A percentile compares a stretch with the other conserved stretches of the same genome.
phyloP scores from a whole-genome alignment of 202 grass and related monocot genomes.

The Musa balbisiana region DNA sequence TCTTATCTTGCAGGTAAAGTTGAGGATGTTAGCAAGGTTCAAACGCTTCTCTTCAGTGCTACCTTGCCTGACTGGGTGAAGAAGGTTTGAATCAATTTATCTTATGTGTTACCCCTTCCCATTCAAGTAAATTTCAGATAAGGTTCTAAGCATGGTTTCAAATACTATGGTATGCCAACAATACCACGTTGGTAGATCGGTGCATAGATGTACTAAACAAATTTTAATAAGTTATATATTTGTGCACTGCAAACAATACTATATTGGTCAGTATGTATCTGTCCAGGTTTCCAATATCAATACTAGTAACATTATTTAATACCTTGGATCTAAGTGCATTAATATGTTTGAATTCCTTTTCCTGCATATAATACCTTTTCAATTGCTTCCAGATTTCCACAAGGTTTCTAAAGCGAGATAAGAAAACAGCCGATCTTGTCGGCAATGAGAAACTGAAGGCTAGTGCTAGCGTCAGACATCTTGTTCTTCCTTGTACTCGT shows the following conservation, averaged over 20 bases:
- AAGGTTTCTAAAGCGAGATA: constrained; percentile 74
- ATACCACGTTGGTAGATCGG: too few species aligned
- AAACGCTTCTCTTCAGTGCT: constrained; percentile 11
- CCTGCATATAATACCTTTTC: background rate
- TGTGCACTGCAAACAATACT: too few species aligned
- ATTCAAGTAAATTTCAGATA: background rate
- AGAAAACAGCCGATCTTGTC: constrained; percentile 86
- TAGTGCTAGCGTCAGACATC: constrained; percentile 78
- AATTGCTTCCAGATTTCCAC: constrained; percentile 54
- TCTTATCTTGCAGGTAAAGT: background rate
- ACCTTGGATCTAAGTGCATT: too few species aligned
- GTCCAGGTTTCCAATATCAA: too few species aligned
- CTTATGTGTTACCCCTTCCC: background rate
- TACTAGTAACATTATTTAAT: background rate
- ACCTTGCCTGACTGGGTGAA: constrained; percentile 69
- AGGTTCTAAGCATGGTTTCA: background rate
- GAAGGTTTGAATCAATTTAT: constrained; percentile 38
- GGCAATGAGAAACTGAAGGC: constrained; percentile 90
- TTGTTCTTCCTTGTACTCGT: constrained; percentile 88
- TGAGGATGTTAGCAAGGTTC: constrained; percentile 14
- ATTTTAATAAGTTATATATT: too few species aligned
- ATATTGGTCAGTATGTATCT: too few species aligned
- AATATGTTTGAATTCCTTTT: background rate
- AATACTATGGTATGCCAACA: background rate
- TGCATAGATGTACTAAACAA: too few species aligned